A percentile compares a stretch with the other conserved stretches of the same genome.
Evolutionary conservation across 495 filamentous ascomycete species (phyloP).

Genomic region (Aspergillus haitiensis): DNA sequence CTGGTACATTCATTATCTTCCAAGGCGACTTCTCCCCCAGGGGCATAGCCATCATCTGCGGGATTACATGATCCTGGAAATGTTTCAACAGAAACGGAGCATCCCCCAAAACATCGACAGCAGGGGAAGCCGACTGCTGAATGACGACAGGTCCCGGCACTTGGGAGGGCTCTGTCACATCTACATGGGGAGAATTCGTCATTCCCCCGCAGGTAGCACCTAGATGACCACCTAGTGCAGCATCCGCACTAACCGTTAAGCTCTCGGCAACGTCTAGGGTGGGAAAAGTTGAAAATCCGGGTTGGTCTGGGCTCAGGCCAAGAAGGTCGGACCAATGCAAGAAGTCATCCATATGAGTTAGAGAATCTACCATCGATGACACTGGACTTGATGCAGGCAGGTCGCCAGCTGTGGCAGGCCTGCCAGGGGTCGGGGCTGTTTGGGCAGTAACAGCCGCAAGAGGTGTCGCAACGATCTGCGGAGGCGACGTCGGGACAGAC

Average conservation of each 20-base stretch:
- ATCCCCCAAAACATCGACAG: slow-evolving; percentile 25
- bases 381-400: slow-evolving; percentile 8
- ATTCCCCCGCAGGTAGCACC: not conserved
- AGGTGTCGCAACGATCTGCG: not conserved
- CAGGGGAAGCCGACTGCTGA: not conserved
- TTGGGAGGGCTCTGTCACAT: not conserved
- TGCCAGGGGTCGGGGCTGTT: not conserved
- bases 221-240: not conserved
- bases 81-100: slow-evolving; percentile 33
- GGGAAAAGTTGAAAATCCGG: slow-evolving; percentile 18
- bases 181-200: not conserved
- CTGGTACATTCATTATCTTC: slow-evolving; percentile 36
- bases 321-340: slow-evolving; percentile 39
- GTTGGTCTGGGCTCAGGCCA: slow-evolving; percentile 30
- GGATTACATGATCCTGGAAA: slow-evolving; percentile 36
- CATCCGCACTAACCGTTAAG: not conserved
- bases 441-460: not conserved
- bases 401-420: not conserved
- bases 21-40: slow-evolving; percentile 36
- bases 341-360: slow-evolving; percentile 35
- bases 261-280: slow-evolving; percentile 18
- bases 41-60: slow-evolving; percentile 36
- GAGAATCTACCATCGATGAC: slow-evolving; percentile 24
- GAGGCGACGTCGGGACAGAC: not conserved
- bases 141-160: not conserved